Base-by-base conservation (phyloP, 2,329 filamentous ascomycete species). In the Stachybotrys chartarum region DNA sequence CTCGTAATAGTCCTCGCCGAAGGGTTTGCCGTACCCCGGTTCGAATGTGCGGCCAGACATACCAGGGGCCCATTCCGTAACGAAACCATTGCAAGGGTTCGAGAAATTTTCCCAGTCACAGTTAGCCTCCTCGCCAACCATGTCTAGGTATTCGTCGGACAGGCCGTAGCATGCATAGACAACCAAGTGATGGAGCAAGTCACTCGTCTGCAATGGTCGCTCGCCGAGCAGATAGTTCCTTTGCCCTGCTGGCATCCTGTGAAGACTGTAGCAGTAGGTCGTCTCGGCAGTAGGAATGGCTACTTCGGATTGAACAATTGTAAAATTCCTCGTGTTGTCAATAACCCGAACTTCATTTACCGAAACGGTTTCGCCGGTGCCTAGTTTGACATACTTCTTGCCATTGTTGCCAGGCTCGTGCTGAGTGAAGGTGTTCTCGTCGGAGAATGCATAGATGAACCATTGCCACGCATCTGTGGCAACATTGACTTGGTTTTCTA, bases 11-110 rank as follows among this genome's bases (percentile, higher is more conserved):
- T 54, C 52, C 45, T 49, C 44, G 46, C 52, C 52, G 30, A 54
- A 54, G 30, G 52, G 52, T 42, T 54, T 54, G 45, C 52, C 52
- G 31, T 54, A 54, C 17, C 52, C 52, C 10, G 44, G 45, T 42
- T 54, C 52, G 30, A 54, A 54, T 30, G 52, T 54, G 30, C 52
- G 52, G 18, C 52, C 52, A 30, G 52, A 54, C 52, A 54, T 54
- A 10, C 52, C 52, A 39, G 52, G 52, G 16, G 52, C 45, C 52
- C 52, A 54, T 54, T 54, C 52, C 24, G 52, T 54, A n/a, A 54
- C 52, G 45, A 54, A 54, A 24, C 52, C 52, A 30, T 54, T 54
- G 52, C 52, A 54, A 30, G 52, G 52, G 8, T 54, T 54, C 3
- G 52, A 54, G 45, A 54, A 54, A 30, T 54, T 47, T 11, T 54